phyloP scores from a whole-genome alignment of 495 filamentous ascomycete species.

The Penicillium canariense region DNA sequence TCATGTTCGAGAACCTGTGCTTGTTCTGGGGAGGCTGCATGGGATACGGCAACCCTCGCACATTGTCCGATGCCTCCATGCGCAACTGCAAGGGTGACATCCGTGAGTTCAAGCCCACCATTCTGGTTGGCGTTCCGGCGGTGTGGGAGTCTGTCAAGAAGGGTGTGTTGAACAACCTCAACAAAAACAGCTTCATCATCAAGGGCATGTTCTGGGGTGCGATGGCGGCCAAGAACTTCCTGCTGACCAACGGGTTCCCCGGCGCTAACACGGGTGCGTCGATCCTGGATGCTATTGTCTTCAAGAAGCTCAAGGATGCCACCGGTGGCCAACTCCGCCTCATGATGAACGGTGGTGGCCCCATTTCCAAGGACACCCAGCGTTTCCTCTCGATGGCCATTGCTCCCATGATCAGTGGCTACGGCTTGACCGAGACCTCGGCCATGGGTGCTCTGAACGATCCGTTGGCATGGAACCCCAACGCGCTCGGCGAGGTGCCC shows the following conservation, averaged over 20 bases:
- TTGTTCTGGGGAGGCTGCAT: conserved; percentile 94
- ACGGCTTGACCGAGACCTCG: conserved; percentile 91
- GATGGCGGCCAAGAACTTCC: conserved; percentile 75
- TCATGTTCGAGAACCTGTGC: conserved; percentile 92
- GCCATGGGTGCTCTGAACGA: conserved; percentile 93
- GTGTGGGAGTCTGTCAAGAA: conserved; percentile 99
- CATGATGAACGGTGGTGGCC: conserved; percentile 84
- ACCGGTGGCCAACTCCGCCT: conserved; percentile 80
- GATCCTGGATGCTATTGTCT: conserved; percentile 73
- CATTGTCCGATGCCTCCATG: conserved; percentile 84
- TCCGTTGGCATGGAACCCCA: conserved; percentile 83
- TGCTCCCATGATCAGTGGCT: conserved; percentile 87
- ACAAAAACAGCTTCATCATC: conserved; percentile 66
- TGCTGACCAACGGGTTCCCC: conserved; percentile 74
- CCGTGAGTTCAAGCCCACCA: conserved; percentile 84
- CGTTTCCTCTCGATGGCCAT: conserved; percentile 87
- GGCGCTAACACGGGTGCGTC: conserved; percentile 60
- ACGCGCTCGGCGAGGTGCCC: conserved; percentile 78
- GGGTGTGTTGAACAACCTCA: conserved; percentile 85
- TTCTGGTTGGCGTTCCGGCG: conserved; percentile 92
- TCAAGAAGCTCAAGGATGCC: conserved; percentile 89
- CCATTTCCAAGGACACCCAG: conserved; percentile 82
- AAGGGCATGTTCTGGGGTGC: conserved; percentile 92
- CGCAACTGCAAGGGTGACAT: conserved; percentile 96
- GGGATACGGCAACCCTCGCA: conserved; percentile 95